A percentile compares a stretch with the other conserved stretches of the same genome.
Evolutionary conservation across 2,329 filamentous ascomycete species (phyloP).

Genomic region (Epichloe bromicola): DNA sequence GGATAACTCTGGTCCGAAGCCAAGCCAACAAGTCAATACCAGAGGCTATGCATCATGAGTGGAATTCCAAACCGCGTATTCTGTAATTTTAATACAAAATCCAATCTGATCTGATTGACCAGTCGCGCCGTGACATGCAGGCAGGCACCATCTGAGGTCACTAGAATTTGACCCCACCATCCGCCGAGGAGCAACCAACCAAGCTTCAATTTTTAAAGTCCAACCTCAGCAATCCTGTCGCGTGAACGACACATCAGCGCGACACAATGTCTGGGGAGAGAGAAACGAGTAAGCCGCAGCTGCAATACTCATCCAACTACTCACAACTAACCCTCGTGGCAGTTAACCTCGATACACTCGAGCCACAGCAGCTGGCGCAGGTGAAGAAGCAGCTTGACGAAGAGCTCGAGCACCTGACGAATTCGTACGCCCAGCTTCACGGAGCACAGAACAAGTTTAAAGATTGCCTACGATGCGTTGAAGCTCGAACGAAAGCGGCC

Average conservation of each 20-base stretch:
- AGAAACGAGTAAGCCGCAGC: conserved; percentile 17
- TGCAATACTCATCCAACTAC: neutral
- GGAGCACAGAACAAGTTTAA: conserved; percentile 83
- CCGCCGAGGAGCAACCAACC: neutral
- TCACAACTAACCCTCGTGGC: neutral
- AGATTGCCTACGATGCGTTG: conserved; percentile 73
- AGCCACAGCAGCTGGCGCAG: conserved; percentile 70
- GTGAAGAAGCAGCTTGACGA: conserved; percentile 95
- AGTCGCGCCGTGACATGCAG: too few relatives aligned
- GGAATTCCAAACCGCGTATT: too few relatives aligned
- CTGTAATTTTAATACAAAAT: too few relatives aligned
- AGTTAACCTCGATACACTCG: conserved; percentile 62
- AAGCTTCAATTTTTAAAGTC: neutral
- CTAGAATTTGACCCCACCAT: neutral
- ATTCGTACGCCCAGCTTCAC: conserved; percentile 79
- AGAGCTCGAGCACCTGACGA: conserved; percentile 87
- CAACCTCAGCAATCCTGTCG: neutral
- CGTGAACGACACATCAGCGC: neutral
- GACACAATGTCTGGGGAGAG: conserved; percentile 21
- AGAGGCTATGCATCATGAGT: neutral
- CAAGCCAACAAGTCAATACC: neutral
- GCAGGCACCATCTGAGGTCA: neutral
- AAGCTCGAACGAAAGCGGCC: conserved; percentile 23
- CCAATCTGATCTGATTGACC: too few relatives aligned
- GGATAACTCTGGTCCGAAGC: neutral